These are phyloP conservation scores for Phialemonium atrogriseum DNA, from an alignment of 2,329 filamentous ascomycete genomes.

Conservation along the genomic window DNA sequence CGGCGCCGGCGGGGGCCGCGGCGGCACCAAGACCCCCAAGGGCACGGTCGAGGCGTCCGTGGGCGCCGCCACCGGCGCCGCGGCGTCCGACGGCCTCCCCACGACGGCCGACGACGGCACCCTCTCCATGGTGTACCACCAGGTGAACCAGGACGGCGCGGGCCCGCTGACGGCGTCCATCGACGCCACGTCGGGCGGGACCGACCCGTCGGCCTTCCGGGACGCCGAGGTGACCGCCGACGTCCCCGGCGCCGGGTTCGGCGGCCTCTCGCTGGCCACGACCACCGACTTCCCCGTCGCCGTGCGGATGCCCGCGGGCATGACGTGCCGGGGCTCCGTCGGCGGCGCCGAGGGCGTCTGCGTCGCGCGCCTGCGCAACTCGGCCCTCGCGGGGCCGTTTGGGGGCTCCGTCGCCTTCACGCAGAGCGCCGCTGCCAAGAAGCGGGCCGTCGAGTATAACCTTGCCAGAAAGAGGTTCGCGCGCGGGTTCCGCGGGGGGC, in stretches of 20 bases:
- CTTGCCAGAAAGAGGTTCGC: slow-evolving; percentile 1
- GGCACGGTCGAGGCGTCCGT: slow-evolving; percentile 42
- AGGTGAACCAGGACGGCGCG: slow-evolving; percentile 65
- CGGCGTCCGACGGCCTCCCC: slow-evolving; percentile 46
- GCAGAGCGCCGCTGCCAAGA: slow-evolving; percentile 47
- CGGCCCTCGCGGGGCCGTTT: slow-evolving; percentile 54
- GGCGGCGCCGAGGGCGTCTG: slow-evolving; percentile 55
- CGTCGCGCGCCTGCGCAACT: slow-evolving; percentile 56
- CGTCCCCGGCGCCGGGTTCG: slow-evolving; percentile 48
- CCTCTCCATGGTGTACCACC: slow-evolving; percentile 56
- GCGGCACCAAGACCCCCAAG: slow-evolving; percentile 30
- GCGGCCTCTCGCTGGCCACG: slow-evolving; percentile 49
- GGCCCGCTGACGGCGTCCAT: slow-evolving; percentile 53
- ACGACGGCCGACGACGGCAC: slow-evolving; percentile 52
- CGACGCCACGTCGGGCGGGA: slow-evolving; percentile 56
- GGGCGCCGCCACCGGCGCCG: slow-evolving; percentile 43
- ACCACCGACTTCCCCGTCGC: slow-evolving; percentile 58
- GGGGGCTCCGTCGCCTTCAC: slow-evolving; percentile 60
- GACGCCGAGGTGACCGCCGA: slow-evolving; percentile 49
- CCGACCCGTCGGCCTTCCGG: slow-evolving; percentile 51
- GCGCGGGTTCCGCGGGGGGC: too few species aligned
- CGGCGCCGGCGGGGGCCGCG: slow-evolving; percentile 20
- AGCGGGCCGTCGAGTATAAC: slow-evolving; percentile 50
- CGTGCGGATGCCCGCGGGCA: slow-evolving; percentile 58
- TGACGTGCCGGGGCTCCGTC: slow-evolving; percentile 54